Evolutionary conservation across 371 early-diverging fungal species (phyloP), one percentile per base, ranked within the genome.

Genomic region (Choanephora cucurbitarum): DNA sequence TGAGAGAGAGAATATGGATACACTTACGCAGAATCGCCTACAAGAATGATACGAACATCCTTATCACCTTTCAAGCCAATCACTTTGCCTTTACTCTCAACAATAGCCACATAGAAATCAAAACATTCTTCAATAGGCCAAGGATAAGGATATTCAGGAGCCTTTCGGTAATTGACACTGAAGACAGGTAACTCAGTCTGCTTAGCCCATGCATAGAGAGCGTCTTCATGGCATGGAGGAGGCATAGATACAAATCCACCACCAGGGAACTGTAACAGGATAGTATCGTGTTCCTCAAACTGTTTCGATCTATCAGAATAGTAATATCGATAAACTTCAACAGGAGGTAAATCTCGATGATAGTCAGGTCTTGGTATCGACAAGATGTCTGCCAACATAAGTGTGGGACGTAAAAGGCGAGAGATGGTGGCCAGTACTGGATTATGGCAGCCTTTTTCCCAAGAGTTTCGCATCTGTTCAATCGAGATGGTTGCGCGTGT

Each of bases 61-160:
- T 58, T 64, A 72, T 86, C 81, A 75, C 57, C 92, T 75, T 60
- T 77, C 3, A 75, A 57, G 4, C 94, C 94, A 34, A 93, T 64
- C 31, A 83, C 79, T 21, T 69, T 72, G 33, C 92, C 94, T 46
- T 80, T 81, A n/a, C 85, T 84, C 47, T 80, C 75, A 1, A 82
- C 68, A 14, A 93, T 72, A 15, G 65, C 50, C 8, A 83, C 67
- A 72, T 97, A 98, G 18, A 92, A 81, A 58, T 93, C 97, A 70
- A 91, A 95, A 66, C 94, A 94, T 67, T 98, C 95, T 48, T 95
- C 88, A 17, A 96, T 70, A 1, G 92, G 94, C 65, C 86, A 91
- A 0, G 98, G 97, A 66, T 91, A 98, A 18, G 98, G 95, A 56
- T 84, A 85, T 72, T 96, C 96, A 17, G 98, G 98, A 2, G 96